These are phyloP conservation scores for Cercospora zeina DNA, from an alignment of 2,329 filamentous ascomycete species.

Conservation along the genomic window DNA sequence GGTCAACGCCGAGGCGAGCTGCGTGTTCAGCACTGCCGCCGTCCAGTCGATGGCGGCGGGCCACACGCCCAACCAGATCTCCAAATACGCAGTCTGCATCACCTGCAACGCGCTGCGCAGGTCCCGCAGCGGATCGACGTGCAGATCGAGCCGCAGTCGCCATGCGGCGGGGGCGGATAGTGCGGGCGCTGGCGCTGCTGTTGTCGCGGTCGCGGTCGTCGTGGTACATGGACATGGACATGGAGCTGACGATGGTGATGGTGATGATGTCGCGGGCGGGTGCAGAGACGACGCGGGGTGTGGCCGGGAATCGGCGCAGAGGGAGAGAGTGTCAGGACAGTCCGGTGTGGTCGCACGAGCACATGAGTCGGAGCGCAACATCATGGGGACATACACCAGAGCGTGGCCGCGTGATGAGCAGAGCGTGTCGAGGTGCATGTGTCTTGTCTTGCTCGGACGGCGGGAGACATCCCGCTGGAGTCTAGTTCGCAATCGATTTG, in stretches of 20 bases:
- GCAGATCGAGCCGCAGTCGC: not conserved
- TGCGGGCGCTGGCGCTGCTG: no score
- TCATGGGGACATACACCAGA: not conserved
- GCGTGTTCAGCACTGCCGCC: slow-evolving; percentile 75
- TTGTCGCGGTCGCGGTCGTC: no score
- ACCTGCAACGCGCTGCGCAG: slow-evolving; percentile 63
- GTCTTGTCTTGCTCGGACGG: no score
- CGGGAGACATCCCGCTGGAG: not conserved
- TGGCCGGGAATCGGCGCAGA: no score
- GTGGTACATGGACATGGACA: no score
- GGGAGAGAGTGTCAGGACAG: no score
- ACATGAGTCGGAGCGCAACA: no score
- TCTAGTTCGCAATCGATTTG: slow-evolving; percentile 6
- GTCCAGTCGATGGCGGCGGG: slow-evolving; percentile 91
- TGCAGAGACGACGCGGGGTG: no score
- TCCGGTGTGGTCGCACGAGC: no score
- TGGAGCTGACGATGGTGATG: no score
- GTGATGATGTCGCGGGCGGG: no score
- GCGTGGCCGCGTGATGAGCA: not conserved
- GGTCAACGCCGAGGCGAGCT: not conserved
- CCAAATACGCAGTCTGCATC: slow-evolving; percentile 76
- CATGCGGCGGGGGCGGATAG: no score
- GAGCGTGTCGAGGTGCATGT: not conserved
- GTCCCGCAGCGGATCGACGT: slow-evolving; percentile 14
- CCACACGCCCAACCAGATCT: slow-evolving; percentile 77